phyloP scores from a whole-genome alignment of 345 rosid species.

The Angophora floribunda region DNA sequence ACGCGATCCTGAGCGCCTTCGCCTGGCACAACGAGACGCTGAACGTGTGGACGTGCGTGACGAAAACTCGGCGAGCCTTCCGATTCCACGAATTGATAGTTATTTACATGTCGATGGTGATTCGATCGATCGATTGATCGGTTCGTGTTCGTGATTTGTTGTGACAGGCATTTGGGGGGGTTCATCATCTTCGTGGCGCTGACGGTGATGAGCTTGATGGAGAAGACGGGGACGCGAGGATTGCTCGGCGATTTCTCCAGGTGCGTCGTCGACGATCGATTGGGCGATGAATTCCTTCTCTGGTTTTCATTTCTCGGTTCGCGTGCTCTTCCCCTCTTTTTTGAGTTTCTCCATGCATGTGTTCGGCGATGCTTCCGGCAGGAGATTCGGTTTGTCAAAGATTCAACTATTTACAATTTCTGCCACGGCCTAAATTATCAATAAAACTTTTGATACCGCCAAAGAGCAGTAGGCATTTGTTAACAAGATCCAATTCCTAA shows the following conservation, averaged over 20 bases:
- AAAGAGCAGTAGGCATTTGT: background rate
- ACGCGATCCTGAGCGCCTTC: slow-evolving; percentile 66
- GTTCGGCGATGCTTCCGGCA: background rate
- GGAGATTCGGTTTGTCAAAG: background rate
- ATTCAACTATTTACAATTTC: background rate
- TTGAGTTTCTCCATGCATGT: background rate
- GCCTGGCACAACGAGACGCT: slow-evolving; percentile 94
- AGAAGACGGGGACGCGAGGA: slow-evolving; percentile 43
- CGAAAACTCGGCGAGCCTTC: background rate
- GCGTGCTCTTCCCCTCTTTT: background rate
- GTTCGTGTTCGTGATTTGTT: background rate
- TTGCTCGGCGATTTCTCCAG: slow-evolving; percentile 38
- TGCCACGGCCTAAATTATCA: background rate
- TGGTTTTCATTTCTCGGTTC: background rate
- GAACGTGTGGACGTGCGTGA: slow-evolving; percentile 84
- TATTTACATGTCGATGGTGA: background rate
- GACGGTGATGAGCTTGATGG: slow-evolving; percentile 54
- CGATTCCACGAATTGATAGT: background rate
- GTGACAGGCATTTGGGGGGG: slow-evolving; percentile 69
- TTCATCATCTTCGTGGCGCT: slow-evolving; percentile 60
- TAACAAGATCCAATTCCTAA: background rate
- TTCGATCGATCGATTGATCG: background rate
- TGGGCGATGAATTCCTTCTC: background rate
- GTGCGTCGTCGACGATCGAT: slow-evolving; percentile 7
- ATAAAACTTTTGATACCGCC: background rate